A percentile compares a stretch with the other conserved stretches of the same genome.
Conservation (phyloP, 2,329 filamentous ascomycete species). For the Diaporthe eres region DNA sequence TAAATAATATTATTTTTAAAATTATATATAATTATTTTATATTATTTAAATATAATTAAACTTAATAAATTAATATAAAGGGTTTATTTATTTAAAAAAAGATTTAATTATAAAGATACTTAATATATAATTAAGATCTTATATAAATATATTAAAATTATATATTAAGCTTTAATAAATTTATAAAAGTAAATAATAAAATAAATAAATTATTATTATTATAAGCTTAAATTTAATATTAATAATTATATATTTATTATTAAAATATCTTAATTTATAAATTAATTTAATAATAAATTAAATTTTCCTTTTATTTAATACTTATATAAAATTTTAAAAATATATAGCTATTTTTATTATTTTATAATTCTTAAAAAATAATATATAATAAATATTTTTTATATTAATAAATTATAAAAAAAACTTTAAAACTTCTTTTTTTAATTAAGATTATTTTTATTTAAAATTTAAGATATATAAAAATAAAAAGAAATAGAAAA, state of each 20-base stretch:
- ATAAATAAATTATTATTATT: background rate
- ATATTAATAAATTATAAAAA: too few relatives aligned
- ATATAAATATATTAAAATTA: background rate
- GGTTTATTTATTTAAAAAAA: background rate
- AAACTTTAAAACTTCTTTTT: background rate
- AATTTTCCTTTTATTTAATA: background rate
- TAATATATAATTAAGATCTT: background rate
- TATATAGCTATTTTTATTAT: background rate
- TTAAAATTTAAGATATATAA: background rate
- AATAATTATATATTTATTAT: slow-evolving; percentile 8
- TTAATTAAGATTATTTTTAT: background rate
- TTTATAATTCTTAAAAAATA: too few relatives aligned
- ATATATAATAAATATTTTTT: too few relatives aligned
- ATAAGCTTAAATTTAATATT: background rate
- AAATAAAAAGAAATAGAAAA: background rate
- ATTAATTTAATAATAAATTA: background rate
- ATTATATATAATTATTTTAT: background rate
- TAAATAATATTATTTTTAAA: background rate
- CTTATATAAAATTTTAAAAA: background rate
- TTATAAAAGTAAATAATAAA: background rate
- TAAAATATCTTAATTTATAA: background rate
- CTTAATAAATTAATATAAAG: background rate
- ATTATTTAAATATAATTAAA: background rate
- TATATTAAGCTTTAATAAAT: background rate
- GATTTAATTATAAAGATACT: background rate